phyloP scores from a whole-genome alignment of 140 eudicot genomes.

The Anethum foeniculum region DNA sequence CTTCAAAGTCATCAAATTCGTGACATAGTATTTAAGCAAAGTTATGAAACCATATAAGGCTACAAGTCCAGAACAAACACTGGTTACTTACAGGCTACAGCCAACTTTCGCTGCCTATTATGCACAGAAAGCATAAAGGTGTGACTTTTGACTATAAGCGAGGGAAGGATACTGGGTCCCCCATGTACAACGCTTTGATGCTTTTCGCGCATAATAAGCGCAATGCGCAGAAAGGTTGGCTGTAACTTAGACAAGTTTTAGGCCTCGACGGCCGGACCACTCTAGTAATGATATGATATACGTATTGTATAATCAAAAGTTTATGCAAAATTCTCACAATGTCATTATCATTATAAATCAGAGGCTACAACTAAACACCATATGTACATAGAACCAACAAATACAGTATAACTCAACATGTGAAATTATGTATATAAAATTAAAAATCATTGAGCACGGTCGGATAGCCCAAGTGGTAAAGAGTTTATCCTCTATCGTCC shows the following conservation, averaged over 20 bases:
- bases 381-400: not conserved
- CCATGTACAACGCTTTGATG: not conserved
- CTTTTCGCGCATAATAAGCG: not conserved
- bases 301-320: no score
- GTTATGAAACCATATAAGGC: not conserved
- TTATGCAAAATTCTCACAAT: not conserved
- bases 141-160: not conserved
- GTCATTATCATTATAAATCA: not conserved
- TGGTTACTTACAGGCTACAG: no score
- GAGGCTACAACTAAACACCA: not conserved
- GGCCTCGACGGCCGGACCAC: not conserved
- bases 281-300: no score
- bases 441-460: not conserved
- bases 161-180: not conserved
- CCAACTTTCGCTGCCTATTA: not conserved
- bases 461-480: no score
- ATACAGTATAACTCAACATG: not conserved
- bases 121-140: not conserved
- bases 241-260: no score
- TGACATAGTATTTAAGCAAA: not conserved
- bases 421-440: not conserved
- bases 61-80: not conserved
- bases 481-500: no score
- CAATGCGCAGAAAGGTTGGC: not conserved
- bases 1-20: not conserved